Evolutionary conservation across 805 yeast genomes (phyloP), one percentile per base, ranked within the genome.

Genomic region (Yarrowia porcina): DNA sequence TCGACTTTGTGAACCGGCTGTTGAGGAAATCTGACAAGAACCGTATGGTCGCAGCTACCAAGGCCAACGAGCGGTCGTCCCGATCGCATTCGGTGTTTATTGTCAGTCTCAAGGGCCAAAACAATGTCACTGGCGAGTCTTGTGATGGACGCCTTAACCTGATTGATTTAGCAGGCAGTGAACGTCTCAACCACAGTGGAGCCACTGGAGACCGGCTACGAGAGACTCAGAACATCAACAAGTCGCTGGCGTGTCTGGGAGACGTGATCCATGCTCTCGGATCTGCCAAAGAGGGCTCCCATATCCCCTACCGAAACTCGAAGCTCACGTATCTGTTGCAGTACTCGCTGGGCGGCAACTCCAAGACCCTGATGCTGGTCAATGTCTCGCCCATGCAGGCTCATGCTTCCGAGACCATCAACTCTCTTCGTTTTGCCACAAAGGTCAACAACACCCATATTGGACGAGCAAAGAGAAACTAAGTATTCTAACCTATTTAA

Each of bases 101-200:
- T 11, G 76, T 94, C 2, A 75, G 79, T 17, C 75, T 93, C 13
- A 63, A 71, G 1, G 96, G 97, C 0, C 60, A 52, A 3, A 84
- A 89, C 69, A 18, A 66, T 1, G 68, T 69, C 10, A 83, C 87
- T 0, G 82, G 83, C 0, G 82, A 82, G 28, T 64, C 66, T 0
- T 73, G 81, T 1, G 69, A 75, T 15, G 94, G 97, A 11, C 79
- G 82, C 1, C 76, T 93, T 64, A 92, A 93, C 70, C 76, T 93
- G 62, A 85, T 94, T 54, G 99, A 93, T 74, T 77, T 93, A 63
- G 99, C 99, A 0, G 99, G 99, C 1, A 90, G 97, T 0, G 99
- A 93, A 75, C 79, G 98, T 64, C 77, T 92, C 15, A 73, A 85
- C 10, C 80, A 82, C 17, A 88, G 97, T 0, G 88, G 86, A 69